These are phyloP conservation scores for Termitomyces sp. DNA, from an alignment of 768 basidiomycete genomes.

Conservation along the genomic window DNA sequence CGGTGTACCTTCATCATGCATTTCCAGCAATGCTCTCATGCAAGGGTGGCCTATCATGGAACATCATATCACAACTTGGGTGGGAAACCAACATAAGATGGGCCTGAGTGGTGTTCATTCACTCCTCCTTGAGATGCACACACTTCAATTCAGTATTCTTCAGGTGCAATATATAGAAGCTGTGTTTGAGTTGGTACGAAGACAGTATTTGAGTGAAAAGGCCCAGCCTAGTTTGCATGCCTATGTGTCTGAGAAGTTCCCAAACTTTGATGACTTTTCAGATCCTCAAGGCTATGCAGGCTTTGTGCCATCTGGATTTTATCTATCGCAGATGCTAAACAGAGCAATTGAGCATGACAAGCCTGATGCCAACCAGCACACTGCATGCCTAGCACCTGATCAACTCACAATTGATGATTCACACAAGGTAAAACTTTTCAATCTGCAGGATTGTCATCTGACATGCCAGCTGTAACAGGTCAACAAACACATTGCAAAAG, in stretches of 20 bases:
- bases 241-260: not conserved
- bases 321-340: conserved; percentile 20
- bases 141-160: conserved; percentile 13
- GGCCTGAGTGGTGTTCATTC: conserved; percentile 17
- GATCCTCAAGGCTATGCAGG: conserved; percentile 15
- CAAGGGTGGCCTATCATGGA: conserved; percentile 12
- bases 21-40: conserved; percentile 16
- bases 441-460: not conserved
- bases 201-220: not conserved
- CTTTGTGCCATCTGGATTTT: conserved; percentile 19
- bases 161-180: conserved; percentile 21
- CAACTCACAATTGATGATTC: conserved; percentile 22
- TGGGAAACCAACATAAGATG: conserved; percentile 25
- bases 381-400: conserved; percentile 16
- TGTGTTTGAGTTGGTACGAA: conserved; percentile 4
- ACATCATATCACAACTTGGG: conserved; percentile 14
- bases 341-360: conserved; percentile 19
- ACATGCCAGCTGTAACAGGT: conserved; percentile 9
- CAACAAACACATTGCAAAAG: conserved; percentile 22
- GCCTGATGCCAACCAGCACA: conserved; percentile 22
- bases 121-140: conserved; percentile 18
- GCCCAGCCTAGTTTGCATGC: not conserved
- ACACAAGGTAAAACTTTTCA: conserved; percentile 16
- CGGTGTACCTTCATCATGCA: conserved; percentile 13
- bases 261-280: conserved; percentile 13